A percentile compares a stretch with the other conserved stretches of the same genome.
Evolutionary conservation across 768 basidiomycete species (phyloP).

Genomic region (Mycena epipterygia): DNA sequence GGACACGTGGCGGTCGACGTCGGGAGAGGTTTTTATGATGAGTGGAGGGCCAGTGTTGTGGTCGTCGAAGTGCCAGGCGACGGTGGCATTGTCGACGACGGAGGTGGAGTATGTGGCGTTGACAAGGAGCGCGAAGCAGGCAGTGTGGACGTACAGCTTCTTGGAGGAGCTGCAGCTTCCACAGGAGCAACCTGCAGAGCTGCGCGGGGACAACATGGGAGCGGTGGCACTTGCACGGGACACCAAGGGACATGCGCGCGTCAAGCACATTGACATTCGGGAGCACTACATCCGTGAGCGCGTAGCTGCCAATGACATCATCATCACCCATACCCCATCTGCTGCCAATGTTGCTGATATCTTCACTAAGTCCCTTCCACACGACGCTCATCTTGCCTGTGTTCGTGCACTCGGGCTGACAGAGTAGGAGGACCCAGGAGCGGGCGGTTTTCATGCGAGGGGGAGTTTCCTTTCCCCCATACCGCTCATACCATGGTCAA

Average conservation of each 20-base stretch:
- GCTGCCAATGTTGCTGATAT: neutral
- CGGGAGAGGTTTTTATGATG: neutral
- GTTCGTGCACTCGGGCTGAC: too few relatives aligned
- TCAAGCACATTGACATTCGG: slow-evolving; percentile 46
- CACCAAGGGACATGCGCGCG: slow-evolving; percentile 48
- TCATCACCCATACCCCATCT: neutral
- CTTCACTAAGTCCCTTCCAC: neutral
- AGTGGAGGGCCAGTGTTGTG: slow-evolving; percentile 48
- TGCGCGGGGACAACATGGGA: slow-evolving; percentile 53
- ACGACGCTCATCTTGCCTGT: too few relatives aligned
- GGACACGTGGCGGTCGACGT: neutral
- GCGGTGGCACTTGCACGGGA: slow-evolving; percentile 48
- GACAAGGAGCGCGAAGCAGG: too few relatives aligned
- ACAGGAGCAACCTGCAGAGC: too few relatives aligned
- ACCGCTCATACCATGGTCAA: neutral
- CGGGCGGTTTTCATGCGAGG: too few relatives aligned
- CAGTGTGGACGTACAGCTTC: slow-evolving; percentile 43
- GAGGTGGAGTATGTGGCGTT: slow-evolving; percentile 3
- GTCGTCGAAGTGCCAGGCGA: slow-evolving; percentile 51
- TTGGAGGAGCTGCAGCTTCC: slow-evolving; percentile 45
- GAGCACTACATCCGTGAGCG: slow-evolving; percentile 28
- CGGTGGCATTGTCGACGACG: slow-evolving; percentile 50
- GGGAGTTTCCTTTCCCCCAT: too few relatives aligned
- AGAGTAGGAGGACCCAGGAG: too few relatives aligned
- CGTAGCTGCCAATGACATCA: neutral